phyloP scores from a whole-genome alignment of 495 filamentous ascomycete genomes.

The Lichina pygmaea region DNA sequence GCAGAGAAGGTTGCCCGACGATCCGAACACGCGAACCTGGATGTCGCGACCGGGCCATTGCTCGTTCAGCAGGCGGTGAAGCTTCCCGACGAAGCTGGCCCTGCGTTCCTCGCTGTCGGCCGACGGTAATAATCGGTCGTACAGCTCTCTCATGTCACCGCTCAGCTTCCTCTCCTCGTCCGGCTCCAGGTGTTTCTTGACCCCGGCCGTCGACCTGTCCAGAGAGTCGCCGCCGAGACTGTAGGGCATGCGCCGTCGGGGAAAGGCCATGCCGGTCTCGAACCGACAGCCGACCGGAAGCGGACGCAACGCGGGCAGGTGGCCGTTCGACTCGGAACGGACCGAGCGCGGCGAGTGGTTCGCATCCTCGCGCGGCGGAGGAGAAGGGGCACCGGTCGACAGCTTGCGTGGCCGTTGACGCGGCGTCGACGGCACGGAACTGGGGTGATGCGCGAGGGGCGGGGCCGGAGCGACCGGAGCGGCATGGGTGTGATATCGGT shows the following conservation, averaged over 20 bases:
- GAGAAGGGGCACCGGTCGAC: conserved; percentile 61
- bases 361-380: conserved; percentile 41
- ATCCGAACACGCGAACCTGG: conserved; percentile 81
- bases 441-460: conserved; percentile 36
- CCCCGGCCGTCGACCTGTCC: conserved; percentile 32
- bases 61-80: conserved; percentile 62
- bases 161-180: conserved; percentile 56
- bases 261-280: conserved; percentile 49
- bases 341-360: conserved; percentile 76
- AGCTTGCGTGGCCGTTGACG: conserved; percentile 68
- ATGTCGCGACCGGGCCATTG: conserved; percentile 84
- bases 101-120: conserved; percentile 51
- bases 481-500: not conserved
- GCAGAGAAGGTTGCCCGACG: conserved; percentile 82
- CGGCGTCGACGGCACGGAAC: conserved; percentile 80
- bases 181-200: conserved; percentile 38
- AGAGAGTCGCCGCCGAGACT: conserved; percentile 51
- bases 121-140: conserved; percentile 62
- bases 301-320: conserved; percentile 35
- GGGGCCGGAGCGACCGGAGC: not conserved
- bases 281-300: conserved; percentile 42
- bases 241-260: conserved; percentile 72
- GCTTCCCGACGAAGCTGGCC: conserved; percentile 49
- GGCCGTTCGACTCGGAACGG: conserved; percentile 62
- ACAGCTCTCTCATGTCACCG: conserved; percentile 57